Percentiles rank a stretch among this genome's conserved stretches.
Conservation (phyloP, 768 basidiomycete genomes). For the Amanita jacksonii region DNA sequence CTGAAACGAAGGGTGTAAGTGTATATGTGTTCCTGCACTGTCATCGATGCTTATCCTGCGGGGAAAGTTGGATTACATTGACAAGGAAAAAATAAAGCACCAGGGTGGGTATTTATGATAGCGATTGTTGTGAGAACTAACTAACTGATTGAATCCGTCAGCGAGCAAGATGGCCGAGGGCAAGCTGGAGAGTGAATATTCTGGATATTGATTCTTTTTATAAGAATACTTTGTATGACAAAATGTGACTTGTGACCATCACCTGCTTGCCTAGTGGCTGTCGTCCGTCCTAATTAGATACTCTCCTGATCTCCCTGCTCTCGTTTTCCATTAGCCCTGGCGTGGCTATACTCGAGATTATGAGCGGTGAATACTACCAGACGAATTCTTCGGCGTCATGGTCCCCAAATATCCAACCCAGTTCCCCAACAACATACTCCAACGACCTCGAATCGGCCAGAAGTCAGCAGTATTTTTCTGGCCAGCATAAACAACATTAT, state of each 20-base stretch:
- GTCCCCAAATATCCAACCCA: conserved; percentile 5
- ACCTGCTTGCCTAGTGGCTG: background rate
- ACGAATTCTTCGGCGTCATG: conserved; percentile 3
- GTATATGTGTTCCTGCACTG: background rate
- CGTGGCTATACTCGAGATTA: background rate
- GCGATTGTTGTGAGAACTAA: background rate
- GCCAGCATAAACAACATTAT: conserved; percentile 18
- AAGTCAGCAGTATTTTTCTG: conserved; percentile 12
- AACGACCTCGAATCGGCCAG: conserved; percentile 19
- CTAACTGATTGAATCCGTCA: background rate
- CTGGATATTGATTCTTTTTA: too few relatives aligned
- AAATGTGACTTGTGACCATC: background rate
- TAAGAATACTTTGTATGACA: too few relatives aligned
- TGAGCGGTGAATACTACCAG: conserved; percentile 1
- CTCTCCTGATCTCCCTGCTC: background rate
- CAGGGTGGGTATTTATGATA: conserved; percentile 9
- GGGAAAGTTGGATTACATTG: conserved; percentile 16
- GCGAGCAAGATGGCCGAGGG: background rate
- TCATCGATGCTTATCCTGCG: background rate
- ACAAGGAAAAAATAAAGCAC: conserved; percentile 17
- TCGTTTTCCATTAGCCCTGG: conserved; percentile 3
- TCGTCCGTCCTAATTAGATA: background rate
- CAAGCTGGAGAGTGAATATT: background rate
- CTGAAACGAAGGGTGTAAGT: conserved; percentile 47
- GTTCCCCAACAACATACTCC: conserved; percentile 16